A percentile compares a stretch with the other conserved stretches of the same genome.
Evolutionary conservation across 2,329 filamentous ascomycete genomes (phyloP).

Genomic region (Pseudogymnoascus sp.): DNA sequence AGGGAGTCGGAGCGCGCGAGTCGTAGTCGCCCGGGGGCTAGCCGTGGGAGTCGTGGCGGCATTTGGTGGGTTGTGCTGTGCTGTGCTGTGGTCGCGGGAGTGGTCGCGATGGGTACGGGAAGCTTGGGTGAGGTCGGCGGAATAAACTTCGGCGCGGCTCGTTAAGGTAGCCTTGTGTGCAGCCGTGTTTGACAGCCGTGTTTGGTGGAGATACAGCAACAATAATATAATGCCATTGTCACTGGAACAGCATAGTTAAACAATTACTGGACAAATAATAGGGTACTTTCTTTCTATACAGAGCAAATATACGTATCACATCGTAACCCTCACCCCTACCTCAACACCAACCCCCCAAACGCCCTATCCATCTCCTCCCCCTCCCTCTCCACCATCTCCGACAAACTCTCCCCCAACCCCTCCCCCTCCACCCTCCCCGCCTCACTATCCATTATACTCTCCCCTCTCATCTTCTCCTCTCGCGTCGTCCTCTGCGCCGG

Average conservation of each 20-base stretch:
- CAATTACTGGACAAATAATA: neutral
- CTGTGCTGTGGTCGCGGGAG: neutral
- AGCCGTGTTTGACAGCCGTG: neutral
- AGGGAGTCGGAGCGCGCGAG: neutral
- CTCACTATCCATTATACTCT: conserved; percentile 25
- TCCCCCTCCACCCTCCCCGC: conserved; percentile 25
- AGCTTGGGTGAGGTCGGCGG: neutral
- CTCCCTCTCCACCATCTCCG: conserved; percentile 35
- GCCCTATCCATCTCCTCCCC: conserved; percentile 45
- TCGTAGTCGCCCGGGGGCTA: conserved; percentile 17
- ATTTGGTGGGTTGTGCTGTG: conserved; percentile 17
- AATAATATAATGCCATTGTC: neutral
- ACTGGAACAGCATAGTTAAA: neutral
- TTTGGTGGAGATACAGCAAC: neutral
- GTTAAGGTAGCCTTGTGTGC: neutral
- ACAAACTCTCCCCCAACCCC: conserved; percentile 24
- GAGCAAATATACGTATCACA: neutral
- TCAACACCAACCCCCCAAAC: conserved; percentile 38
- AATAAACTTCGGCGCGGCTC: neutral
- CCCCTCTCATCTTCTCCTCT: conserved; percentile 16
- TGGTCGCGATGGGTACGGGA: neutral
- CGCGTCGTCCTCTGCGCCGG: conserved; percentile 44
- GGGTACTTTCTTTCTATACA: neutral
- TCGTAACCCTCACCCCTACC: too few relatives aligned
- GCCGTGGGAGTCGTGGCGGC: conserved; percentile 25